Evolutionary conservation across 2,329 filamentous ascomycete genomes (phyloP).

Genomic region (Dryadomyces quercivorus): DNA sequence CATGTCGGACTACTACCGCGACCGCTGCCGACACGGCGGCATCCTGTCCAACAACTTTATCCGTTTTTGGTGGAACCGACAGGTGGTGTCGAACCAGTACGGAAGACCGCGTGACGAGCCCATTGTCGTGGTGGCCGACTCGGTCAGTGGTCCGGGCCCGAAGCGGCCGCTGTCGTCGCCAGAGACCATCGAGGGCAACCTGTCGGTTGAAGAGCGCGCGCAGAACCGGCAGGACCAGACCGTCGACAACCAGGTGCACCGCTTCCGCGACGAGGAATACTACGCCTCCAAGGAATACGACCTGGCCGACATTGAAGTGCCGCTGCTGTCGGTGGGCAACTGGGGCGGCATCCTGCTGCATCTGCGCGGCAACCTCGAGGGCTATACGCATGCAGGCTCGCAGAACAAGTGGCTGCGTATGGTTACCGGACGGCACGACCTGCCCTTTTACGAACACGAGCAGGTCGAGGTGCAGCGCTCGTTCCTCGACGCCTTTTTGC

Average conservation of each 20-base stretch:
- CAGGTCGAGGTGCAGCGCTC: slow-evolving; percentile 55
- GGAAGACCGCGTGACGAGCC: slow-evolving; percentile 28
- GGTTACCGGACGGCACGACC: slow-evolving; percentile 57
- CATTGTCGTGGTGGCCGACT: slow-evolving; percentile 12
- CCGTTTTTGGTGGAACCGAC: slow-evolving; percentile 53
- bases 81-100: slow-evolving; percentile 58
- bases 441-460: slow-evolving; percentile 60
- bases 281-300: slow-evolving; percentile 54
- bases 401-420: slow-evolving; percentile 57
- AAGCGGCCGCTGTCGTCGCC: slow-evolving; percentile 4
- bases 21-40: slow-evolving; percentile 48
- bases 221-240: slow-evolving; percentile 36
- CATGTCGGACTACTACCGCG: slow-evolving; percentile 42
- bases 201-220: slow-evolving; percentile 37
- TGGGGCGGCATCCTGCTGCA: slow-evolving; percentile 62
- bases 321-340: slow-evolving; percentile 54
- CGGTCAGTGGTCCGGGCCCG: slow-evolving; percentile 21
- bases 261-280: slow-evolving; percentile 50
- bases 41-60: slow-evolving; percentile 49
- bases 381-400: slow-evolving; percentile 50
- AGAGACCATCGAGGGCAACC: slow-evolving; percentile 46
- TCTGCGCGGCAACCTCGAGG: slow-evolving; percentile 56
- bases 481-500: slow-evolving; percentile 61
- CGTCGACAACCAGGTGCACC: slow-evolving; percentile 32
- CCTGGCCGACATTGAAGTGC: slow-evolving; percentile 53